A percentile compares a stretch with the other conserved stretches of the same genome.
Evolutionary conservation across 306 rosid species (phyloP).

Genomic region (Gynostemma pentaphyllum): DNA sequence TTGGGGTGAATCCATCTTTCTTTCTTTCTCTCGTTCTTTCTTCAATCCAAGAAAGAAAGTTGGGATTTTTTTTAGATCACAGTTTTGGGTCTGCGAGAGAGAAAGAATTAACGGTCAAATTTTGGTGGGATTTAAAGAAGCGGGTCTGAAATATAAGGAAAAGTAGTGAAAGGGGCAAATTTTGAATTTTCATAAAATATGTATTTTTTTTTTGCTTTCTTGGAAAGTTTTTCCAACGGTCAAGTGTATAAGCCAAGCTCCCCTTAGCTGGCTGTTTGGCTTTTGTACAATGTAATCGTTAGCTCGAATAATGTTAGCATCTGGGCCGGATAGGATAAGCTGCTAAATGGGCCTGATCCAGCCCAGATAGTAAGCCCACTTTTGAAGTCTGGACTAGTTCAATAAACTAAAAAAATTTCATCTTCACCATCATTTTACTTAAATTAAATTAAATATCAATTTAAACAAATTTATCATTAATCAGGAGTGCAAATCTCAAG

Average conservation of each 20-base stretch:
- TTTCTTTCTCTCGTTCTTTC: slow-evolving; percentile 3
- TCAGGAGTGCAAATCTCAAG: too few species aligned
- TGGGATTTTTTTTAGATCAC: neutral
- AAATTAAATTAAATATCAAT: too few species aligned
- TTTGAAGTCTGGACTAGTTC: too few species aligned
- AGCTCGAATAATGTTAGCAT: too few species aligned
- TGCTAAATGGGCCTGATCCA: neutral
- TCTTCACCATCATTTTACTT: too few species aligned
- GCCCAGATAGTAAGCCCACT: neutral
- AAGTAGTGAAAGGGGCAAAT: neutral
- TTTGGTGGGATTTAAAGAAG: slow-evolving; percentile 18
- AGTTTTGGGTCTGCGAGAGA: neutral
- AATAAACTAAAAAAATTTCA: too few species aligned
- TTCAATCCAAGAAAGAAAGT: slow-evolving; percentile 2
- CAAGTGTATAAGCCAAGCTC: neutral
- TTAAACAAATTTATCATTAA: too few species aligned
- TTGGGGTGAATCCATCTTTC: slow-evolving; percentile 61
- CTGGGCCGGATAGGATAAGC: neutral
- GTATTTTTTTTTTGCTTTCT: neutral
- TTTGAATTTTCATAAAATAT: neutral
- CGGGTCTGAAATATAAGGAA: neutral
- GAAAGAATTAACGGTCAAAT: slow-evolving; percentile 41
- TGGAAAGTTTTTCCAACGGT: slow-evolving; percentile 9
- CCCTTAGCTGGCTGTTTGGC: neutral
- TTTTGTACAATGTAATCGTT: neutral